Conservation (phyloP, 2,329 filamentous ascomycete species). For the Dactylellina cionopaga region DNA sequence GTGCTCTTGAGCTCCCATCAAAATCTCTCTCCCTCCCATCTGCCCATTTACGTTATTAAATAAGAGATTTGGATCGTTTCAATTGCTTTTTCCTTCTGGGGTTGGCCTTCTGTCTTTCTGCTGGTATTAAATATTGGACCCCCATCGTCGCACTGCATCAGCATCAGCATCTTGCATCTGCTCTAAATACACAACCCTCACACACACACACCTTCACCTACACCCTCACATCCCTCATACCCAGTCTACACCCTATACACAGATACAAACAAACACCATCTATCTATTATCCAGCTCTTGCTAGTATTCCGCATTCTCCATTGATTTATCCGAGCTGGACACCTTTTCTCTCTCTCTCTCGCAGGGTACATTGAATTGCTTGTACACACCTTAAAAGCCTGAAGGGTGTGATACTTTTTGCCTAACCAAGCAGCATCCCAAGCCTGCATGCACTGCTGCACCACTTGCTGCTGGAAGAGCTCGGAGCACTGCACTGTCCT, state of each 20-base stretch:
- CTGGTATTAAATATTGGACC: not conserved
- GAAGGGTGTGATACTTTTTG: slow-evolving; percentile 44
- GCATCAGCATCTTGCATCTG: slow-evolving; percentile 44
- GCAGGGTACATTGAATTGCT: too few relatives aligned
- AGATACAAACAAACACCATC: too few relatives aligned
- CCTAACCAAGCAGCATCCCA: slow-evolving; percentile 5
- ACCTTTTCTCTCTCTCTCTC: not conserved
- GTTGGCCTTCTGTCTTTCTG: not conserved
- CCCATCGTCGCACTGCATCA: slow-evolving; percentile 45
- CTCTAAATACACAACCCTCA: slow-evolving; percentile 4
- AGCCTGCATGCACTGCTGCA: slow-evolving; percentile 38
- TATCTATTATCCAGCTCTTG: not conserved
- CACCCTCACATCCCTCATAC: not conserved
- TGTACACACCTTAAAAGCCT: slow-evolving; percentile 36
- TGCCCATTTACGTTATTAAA: too few relatives aligned
- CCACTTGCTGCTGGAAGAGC: slow-evolving; percentile 45
- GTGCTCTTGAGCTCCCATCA: slow-evolving; percentile 21
- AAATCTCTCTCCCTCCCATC: not conserved
- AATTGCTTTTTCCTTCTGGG: slow-evolving; percentile 36
- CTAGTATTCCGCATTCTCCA: not conserved
- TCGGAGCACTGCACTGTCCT: slow-evolving; percentile 52
- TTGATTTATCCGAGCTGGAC: slow-evolving; percentile 28
- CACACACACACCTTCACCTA: slow-evolving; percentile 23
- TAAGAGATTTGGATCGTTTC: too few relatives aligned
- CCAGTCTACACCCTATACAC: too few relatives aligned